phyloP scores from a whole-genome alignment of 768 basidiomycete genomes.

The Russula griseocarnosa region DNA sequence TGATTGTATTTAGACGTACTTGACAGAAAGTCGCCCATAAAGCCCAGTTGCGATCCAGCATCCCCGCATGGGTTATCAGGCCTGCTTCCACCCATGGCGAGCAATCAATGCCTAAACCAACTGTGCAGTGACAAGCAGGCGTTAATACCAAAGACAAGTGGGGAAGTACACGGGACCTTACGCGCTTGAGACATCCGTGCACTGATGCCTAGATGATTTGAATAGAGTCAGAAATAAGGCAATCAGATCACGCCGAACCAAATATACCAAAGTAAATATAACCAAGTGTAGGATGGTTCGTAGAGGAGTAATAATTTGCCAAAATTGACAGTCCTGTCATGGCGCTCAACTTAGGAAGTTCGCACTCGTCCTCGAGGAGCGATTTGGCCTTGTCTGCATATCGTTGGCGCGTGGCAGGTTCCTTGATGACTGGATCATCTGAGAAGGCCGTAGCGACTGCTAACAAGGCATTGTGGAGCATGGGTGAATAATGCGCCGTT shows the following conservation, averaged over 20 bases:
- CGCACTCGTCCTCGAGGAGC: slow-evolving; percentile 40
- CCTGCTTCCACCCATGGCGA: slow-evolving; percentile 53
- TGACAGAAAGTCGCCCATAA: slow-evolving; percentile 58
- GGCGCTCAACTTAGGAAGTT: slow-evolving; percentile 41
- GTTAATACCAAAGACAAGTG: background rate
- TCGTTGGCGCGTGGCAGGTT: slow-evolving; percentile 31
- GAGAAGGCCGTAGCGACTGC: slow-evolving; percentile 41
- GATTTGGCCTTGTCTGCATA: slow-evolving; percentile 41
- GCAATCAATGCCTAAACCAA: slow-evolving; percentile 55
- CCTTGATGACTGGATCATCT: slow-evolving; percentile 37
- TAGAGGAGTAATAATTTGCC: slow-evolving; percentile 39
- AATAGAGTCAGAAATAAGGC: background rate
- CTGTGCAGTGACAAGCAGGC: slow-evolving; percentile 33
- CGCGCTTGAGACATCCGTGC: slow-evolving; percentile 56
- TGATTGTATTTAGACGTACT: slow-evolving; percentile 32
- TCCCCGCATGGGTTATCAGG: slow-evolving; percentile 49
- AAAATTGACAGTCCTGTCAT: slow-evolving; percentile 41
- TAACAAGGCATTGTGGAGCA: slow-evolving; percentile 66
- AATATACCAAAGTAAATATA: slow-evolving; percentile 42
- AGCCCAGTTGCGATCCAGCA: slow-evolving; percentile 56
- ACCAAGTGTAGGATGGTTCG: slow-evolving; percentile 42
- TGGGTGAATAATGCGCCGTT: slow-evolving; percentile 61
- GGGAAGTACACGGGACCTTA: slow-evolving; percentile 36
- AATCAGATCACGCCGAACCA: slow-evolving; percentile 1
- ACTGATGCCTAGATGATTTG: slow-evolving; percentile 45